phyloP scores from a whole-genome alignment of 2,329 filamentous ascomycete species.

The Apiospora koreana region DNA sequence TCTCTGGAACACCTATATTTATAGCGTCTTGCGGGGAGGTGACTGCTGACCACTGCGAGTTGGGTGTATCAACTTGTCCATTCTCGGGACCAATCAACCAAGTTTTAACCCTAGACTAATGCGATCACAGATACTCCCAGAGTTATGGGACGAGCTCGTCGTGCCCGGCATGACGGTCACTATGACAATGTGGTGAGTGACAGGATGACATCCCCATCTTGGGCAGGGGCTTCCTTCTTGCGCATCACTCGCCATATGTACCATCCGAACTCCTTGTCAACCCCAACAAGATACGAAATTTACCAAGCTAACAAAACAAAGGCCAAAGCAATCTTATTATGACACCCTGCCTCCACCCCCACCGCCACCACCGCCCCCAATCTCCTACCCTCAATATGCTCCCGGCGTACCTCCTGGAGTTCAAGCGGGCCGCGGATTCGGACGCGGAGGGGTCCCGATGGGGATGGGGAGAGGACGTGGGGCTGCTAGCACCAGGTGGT shows the following conservation, averaged over 20 bases:
- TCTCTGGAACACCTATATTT: too few species aligned
- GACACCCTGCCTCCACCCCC: constrained; percentile 14
- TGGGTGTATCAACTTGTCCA: background rate
- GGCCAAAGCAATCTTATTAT: constrained; percentile 37
- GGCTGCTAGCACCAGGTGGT: background rate
- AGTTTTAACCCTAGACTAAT: background rate
- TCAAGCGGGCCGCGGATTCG: constrained; percentile 17
- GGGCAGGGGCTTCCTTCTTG: too few species aligned
- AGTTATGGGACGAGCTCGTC: constrained; percentile 58
- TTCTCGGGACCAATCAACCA: constrained; percentile 25
- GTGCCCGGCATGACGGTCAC: constrained; percentile 55
- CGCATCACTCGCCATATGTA: too few species aligned
- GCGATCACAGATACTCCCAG: constrained; percentile 52
- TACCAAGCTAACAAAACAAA: background rate
- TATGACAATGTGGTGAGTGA: constrained; percentile 55
- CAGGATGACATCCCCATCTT: too few species aligned
- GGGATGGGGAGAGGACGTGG: constrained; percentile 16
- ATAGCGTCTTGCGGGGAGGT: too few species aligned
- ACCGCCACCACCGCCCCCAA: constrained; percentile 11
- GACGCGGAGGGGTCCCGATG: constrained; percentile 15
- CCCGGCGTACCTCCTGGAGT: background rate
- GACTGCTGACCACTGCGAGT: too few species aligned
- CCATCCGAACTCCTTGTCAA: too few species aligned
- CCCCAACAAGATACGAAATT: background rate
- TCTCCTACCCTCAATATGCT: background rate